Base-by-base conservation (phyloP, 2,329 filamentous ascomycete species). In the Cadophora sp. region DNA sequence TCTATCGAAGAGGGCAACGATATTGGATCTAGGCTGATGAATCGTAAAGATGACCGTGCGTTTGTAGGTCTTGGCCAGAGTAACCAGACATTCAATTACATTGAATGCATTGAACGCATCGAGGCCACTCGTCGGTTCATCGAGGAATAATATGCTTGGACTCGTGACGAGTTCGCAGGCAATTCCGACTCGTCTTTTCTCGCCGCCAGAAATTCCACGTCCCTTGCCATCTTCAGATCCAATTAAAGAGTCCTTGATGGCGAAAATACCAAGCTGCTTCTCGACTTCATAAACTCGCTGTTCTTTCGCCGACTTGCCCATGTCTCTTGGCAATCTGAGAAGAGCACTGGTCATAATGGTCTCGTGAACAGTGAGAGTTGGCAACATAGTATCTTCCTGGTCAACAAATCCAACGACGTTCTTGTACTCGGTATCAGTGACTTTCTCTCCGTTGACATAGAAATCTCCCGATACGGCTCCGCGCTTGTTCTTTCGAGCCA, bases 71-170 rank as follows among this genome's bases (percentile, higher is more conserved):
- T 97, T 97, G 62, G 97, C 96, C 55, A 99, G 83, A 1, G 92
- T 97, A 48, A 98, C 95, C 11, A 99, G 86, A 76, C 94, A 98
- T 79, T 99, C 96, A 29, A 99, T 89, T 48, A 99, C 96, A 72
- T 99, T 99, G 84, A 96, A 99, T 6, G 97, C 97, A 77, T 99
- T 99, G 84, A 90, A 99, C 0, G 96, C 93, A 79, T 99, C 96
- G 26, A 98, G 85, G 64, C 96, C 96, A 77, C 95, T 98, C 0
- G 96, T 99, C 1, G 96, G 96, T 77, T 99, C 96, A 77, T 99
- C 96, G 65, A 99, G 85, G 83, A 99, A 98, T 24, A 99, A 87
- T 71, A 99, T 97, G 69, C 94, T 97, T 3, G 96, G 96, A 76
- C 94, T 97, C 5, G 96, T 99, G 68, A 99, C 96, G 65, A 99